Percentiles rank a stretch among this genome's conserved stretches.
Evolutionary conservation across 768 basidiomycete genomes (phyloP).

Genomic region (Hypsizygus marmoreus): DNA sequence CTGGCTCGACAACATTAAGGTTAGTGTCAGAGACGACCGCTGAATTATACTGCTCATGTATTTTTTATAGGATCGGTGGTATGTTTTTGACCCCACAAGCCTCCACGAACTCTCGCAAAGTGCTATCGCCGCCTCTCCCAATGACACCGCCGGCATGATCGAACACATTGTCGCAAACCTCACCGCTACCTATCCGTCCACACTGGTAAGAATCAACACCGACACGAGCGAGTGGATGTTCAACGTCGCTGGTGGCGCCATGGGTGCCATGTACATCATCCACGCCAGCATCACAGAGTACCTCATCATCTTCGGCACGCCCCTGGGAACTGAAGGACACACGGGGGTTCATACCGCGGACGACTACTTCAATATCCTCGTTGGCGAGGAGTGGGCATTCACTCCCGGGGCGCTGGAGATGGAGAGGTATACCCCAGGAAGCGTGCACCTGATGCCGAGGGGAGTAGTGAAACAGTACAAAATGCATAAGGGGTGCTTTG

Average conservation of each 20-base stretch:
- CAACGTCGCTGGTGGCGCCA: constrained; percentile 96
- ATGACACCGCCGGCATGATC: constrained; percentile 75
- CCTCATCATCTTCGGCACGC: constrained; percentile 93
- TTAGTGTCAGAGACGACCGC: too few species aligned
- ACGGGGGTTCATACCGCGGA: constrained; percentile 93
- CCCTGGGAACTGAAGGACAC: constrained; percentile 96
- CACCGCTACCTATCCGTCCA: constrained; percentile 65
- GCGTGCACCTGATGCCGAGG: constrained; percentile 80
- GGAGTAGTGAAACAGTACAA: constrained; percentile 95
- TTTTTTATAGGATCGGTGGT: constrained; percentile 71
- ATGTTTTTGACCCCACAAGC: constrained; percentile 73
- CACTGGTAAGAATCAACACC: constrained; percentile 54
- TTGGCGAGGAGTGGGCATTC: constrained; percentile 96
- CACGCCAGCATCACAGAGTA: constrained; percentile 98
- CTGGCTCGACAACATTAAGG: too few species aligned
- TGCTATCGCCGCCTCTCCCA: constrained; percentile 67
- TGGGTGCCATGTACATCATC: constrained; percentile 98
- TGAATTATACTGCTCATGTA: too few species aligned
- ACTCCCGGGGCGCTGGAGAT: constrained; percentile 75
- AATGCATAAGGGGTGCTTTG: constrained; percentile 95
- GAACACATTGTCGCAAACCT: constrained; percentile 82
- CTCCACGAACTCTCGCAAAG: constrained; percentile 75
- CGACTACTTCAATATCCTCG: constrained; percentile 96
- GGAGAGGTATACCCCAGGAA: constrained; percentile 85
- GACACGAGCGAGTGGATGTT: constrained; percentile 86